Evolutionary conservation across 805 yeast genomes (phyloP).

Genomic region (Pichia heedii): DNA sequence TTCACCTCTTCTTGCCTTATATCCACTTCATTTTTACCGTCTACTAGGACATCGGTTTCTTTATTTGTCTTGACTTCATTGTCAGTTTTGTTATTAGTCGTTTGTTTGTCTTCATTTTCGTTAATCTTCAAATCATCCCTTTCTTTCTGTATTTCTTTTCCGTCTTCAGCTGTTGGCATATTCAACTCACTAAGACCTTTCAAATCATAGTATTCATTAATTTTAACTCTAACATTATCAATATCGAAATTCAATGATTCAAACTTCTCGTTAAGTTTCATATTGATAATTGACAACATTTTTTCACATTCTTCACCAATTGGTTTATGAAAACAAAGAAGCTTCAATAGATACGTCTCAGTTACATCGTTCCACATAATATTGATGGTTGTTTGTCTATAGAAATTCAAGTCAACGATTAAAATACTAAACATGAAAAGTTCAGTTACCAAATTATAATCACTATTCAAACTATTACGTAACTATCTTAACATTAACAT

Average conservation of each 20-base stretch:
- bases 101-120: no score
- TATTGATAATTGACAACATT: constrained; percentile 11
- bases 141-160: not conserved
- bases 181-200: constrained; percentile 21
- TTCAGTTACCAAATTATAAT: no score
- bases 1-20: no score
- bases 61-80: no score
- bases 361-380: constrained; percentile 18
- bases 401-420: no score
- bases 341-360: constrained; percentile 17
- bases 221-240: constrained; percentile 12
- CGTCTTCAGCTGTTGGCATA: constrained; percentile 4
- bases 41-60: no score
- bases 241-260: constrained; percentile 10
- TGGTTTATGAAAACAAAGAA: constrained; percentile 24
- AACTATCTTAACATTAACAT: no score
- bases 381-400: no score
- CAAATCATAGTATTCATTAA: constrained; percentile 22
- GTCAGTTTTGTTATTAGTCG: no score
- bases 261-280: constrained; percentile 15
- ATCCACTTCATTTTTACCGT: no score
- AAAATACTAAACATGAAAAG: no score
- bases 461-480: no score
- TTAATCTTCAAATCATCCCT: not conserved
- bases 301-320: constrained; percentile 16